Percentiles rank a stretch among this genome's conserved stretches.
Evolutionary conservation across 306 rosid species (phyloP).

Genomic region (Psophocarpus tetragonolobus): DNA sequence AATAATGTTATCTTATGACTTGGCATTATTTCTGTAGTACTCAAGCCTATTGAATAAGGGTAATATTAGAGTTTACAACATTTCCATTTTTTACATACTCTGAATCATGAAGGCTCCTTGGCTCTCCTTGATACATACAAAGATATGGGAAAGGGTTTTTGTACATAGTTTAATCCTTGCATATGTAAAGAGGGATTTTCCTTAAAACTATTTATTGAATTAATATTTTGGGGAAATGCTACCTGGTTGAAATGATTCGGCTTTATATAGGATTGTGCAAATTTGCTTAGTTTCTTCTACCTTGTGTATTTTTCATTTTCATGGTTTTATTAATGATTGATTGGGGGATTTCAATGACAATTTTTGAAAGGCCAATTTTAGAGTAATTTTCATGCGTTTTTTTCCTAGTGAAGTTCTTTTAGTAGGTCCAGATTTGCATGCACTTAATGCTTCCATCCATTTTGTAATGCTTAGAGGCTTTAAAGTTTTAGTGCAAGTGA

Average conservation of each 20-base stretch:
- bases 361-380: not conserved
- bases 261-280: not conserved
- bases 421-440: not conserved
- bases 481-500: not conserved
- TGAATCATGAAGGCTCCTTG: no score
- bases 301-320: conserved; percentile 8
- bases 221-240: not conserved
- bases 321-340: not conserved
- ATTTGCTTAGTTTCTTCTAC: not conserved
- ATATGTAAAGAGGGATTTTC: no score
- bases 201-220: not conserved
- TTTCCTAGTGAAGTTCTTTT: not conserved
- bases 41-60: not conserved
- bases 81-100: no score
- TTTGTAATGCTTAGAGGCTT: not conserved
- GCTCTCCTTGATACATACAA: no score
- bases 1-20: not conserved
- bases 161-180: no score
- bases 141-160: no score
- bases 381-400: not conserved
- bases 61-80: not conserved
- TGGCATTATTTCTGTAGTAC: not conserved
- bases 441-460: not conserved
- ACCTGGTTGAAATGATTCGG: not conserved
- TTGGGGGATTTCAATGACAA: not conserved